Conservation (phyloP, 2,329 filamentous ascomycete genomes). For the Penicillium sp. region DNA sequence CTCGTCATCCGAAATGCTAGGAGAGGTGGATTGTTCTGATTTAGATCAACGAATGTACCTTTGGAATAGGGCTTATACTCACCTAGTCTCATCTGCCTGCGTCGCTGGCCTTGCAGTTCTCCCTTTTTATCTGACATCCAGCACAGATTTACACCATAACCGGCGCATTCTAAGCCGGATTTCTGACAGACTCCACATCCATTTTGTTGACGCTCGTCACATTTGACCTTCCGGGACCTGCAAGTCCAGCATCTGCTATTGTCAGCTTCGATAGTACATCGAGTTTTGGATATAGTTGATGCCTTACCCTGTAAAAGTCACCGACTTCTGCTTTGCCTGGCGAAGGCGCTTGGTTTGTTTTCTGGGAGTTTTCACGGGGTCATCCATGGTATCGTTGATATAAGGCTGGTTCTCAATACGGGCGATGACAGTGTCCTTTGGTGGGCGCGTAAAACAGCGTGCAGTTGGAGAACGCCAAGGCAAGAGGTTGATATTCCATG, state of each 20-base stretch:
- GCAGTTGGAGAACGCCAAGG: background rate
- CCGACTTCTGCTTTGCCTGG: background rate
- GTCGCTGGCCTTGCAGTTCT: background rate
- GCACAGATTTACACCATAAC: constrained; percentile 8
- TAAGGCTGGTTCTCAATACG: background rate
- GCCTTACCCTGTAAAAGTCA: background rate
- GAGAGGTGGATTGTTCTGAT: constrained; percentile 1
- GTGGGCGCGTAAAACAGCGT: background rate
- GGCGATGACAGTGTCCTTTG: background rate
- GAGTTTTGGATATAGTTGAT: background rate
- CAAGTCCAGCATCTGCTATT: constrained; percentile 12
- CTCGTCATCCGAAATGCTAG: background rate
- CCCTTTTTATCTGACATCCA: constrained; percentile 6
- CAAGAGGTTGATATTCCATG: background rate
- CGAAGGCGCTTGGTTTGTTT: background rate
- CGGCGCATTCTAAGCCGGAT: constrained; percentile 6
- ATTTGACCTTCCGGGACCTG: constrained; percentile 11
- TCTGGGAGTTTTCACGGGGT: background rate
- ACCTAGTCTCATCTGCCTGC: constrained; percentile 6
- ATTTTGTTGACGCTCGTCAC: constrained; percentile 10
- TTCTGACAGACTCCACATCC: constrained; percentile 11
- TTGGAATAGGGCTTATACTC: background rate
- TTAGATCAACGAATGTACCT: background rate
- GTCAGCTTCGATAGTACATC: background rate
- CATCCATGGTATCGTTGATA: background rate